Evolutionary conservation across 164 flowering plant genomes (phyloP).

Genomic region (Protea cynaroides): DNA sequence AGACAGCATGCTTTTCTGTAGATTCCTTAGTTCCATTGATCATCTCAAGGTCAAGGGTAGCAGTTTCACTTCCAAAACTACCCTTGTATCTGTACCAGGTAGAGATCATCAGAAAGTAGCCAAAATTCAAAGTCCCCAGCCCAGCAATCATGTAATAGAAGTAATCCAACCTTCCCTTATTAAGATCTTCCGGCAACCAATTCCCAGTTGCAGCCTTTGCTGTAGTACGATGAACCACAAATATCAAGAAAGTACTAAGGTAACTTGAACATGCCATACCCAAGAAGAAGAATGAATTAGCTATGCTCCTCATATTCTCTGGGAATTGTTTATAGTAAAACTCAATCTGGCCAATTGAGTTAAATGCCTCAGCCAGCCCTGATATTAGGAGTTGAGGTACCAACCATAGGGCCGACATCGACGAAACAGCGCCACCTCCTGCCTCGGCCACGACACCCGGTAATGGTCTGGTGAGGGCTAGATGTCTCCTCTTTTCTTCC

Average conservation of each 20-base stretch:
- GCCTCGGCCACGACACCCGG: constrained; percentile 4
- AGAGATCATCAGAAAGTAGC: constrained; percentile 24
- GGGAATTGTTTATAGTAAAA: constrained; percentile 34
- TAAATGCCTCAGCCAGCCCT: constrained; percentile 30
- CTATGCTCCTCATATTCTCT: constrained; percentile 37
- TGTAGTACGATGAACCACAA: constrained; percentile 16
- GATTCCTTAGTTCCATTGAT: background rate
- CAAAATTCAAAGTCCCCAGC: constrained; percentile 21
- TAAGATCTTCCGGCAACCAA: constrained; percentile 33
- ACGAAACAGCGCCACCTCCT: constrained; percentile 7
- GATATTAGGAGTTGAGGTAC: constrained; percentile 20
- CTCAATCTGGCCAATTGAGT: constrained; percentile 25
- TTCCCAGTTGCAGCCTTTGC: constrained; percentile 11
- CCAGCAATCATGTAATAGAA: constrained; percentile 28
- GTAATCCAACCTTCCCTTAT: constrained; percentile 31
- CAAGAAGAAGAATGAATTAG: constrained; percentile 19
- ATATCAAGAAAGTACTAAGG: constrained; percentile 18
- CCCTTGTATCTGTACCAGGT: constrained; percentile 23
- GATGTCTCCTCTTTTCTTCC: constrained; percentile 24
- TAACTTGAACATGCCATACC: constrained; percentile 24
- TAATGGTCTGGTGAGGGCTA: constrained; percentile 4
- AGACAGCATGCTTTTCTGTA: background rate
- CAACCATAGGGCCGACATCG: constrained; percentile 24
- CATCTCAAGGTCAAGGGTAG: background rate
- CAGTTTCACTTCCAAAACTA: background rate